A percentile compares a stretch with the other conserved stretches of the same genome.
Conservation (phyloP, 306 rosid species). For the Dalbergia cultrata region DNA sequence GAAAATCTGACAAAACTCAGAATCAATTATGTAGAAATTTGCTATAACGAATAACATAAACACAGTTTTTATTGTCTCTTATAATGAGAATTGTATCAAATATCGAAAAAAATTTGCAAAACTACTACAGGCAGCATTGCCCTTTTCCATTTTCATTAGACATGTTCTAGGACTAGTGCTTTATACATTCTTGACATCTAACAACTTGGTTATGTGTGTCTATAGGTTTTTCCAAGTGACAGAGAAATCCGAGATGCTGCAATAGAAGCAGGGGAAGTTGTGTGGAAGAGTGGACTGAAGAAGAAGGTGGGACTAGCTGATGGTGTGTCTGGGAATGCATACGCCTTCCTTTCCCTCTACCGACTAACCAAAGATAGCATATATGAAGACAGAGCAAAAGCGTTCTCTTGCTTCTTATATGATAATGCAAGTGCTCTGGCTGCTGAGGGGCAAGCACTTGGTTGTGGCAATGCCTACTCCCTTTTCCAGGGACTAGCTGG, state of each 20-base stretch:
- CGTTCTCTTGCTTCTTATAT: conserved; percentile 75
- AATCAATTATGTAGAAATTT: not conserved
- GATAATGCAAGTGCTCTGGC: conserved; percentile 55
- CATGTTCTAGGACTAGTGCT: not conserved
- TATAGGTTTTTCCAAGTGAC: conserved; percentile 72
- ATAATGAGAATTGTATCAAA: not conserved
- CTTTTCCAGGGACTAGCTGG: conserved; percentile 94
- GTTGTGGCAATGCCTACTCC: conserved; percentile 59
- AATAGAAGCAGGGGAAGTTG: conserved; percentile 97
- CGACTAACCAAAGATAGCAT: conserved; percentile 71
- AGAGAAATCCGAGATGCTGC: conserved; percentile 89
- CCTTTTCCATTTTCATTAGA: not conserved
- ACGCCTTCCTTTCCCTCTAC: conserved; percentile 78
- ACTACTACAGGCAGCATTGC: too few relatives aligned
- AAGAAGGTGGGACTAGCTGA: conserved; percentile 89
- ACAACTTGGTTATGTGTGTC: not conserved
- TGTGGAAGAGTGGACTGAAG: conserved; percentile 89
- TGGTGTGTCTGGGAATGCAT: conserved; percentile 87
- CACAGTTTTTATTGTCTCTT: not conserved
- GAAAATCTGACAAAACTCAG: too few relatives aligned
- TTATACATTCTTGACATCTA: not conserved
- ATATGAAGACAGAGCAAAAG: conserved; percentile 81
- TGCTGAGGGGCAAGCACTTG: conserved; percentile 18
- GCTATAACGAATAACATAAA: not conserved
- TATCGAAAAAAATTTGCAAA: too few relatives aligned